These are phyloP conservation scores for Cyclotella kingstonii DNA, from an alignment of 108 stramenopile genomes.

Conservation along the genomic window DNA sequence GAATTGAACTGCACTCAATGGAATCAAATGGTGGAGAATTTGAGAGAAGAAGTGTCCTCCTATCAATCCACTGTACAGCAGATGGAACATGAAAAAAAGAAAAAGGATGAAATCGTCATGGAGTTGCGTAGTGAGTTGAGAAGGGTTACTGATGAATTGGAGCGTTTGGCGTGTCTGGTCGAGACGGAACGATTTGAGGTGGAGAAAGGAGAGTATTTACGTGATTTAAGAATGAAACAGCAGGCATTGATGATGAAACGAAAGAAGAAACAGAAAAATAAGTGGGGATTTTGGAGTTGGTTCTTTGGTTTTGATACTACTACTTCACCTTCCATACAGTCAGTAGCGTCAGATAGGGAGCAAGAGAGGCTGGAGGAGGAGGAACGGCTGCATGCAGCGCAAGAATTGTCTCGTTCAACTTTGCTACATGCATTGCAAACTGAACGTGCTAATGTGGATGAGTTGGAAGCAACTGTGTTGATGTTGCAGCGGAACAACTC, in stretches of 20 bases:
- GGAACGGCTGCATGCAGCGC: slow-evolving; percentile 43
- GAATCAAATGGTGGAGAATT: slow-evolving; percentile 22
- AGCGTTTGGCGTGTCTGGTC: slow-evolving; percentile 38
- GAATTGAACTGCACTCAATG: slow-evolving; percentile 68
- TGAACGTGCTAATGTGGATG: slow-evolving; percentile 72
- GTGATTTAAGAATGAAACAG: slow-evolving; percentile 30
- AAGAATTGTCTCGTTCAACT: slow-evolving; percentile 71
- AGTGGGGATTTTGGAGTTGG: slow-evolving; percentile 48
- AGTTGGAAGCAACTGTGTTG: slow-evolving; percentile 58
- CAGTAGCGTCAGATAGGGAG: slow-evolving; percentile 1
- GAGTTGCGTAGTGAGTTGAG: slow-evolving; percentile 33
- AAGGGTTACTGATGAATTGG: slow-evolving; percentile 48
- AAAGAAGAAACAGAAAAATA: slow-evolving; percentile 28
- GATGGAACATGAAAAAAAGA: slow-evolving; percentile 18
- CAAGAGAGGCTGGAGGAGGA: slow-evolving; percentile 36
- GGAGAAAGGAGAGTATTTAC: slow-evolving; percentile 45
- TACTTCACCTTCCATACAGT: too few species aligned
- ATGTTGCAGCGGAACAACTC: slow-evolving; percentile 75
- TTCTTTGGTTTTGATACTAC: slow-evolving; percentile 49
- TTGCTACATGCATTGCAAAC: slow-evolving; percentile 70
- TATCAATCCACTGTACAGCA: slow-evolving; percentile 32
- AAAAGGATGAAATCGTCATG: slow-evolving; percentile 6
- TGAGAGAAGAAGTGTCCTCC: slow-evolving; percentile 51
- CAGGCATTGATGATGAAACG: slow-evolving; percentile 12
- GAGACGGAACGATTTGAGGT: slow-evolving; percentile 50